Evolutionary conservation across 169 alveolate genomes (phyloP).

Genomic region (Eimeria nieschulzi): DNA sequence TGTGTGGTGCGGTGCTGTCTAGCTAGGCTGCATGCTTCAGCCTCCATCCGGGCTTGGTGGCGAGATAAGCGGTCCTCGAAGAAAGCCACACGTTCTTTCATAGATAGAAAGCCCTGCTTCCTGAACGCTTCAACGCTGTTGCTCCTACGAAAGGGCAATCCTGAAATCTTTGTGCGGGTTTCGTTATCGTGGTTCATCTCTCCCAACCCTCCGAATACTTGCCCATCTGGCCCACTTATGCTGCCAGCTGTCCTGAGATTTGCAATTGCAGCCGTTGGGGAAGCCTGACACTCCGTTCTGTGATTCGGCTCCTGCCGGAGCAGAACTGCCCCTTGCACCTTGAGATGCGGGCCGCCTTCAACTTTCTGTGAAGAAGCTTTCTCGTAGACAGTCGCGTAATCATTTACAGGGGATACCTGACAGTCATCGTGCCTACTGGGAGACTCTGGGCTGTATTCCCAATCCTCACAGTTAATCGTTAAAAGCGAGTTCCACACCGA

Average conservation of each 20-base stretch:
- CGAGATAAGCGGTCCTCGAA: slow-evolving; percentile 43
- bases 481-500: background rate
- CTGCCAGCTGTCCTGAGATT: background rate
- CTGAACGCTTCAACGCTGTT: slow-evolving; percentile 37
- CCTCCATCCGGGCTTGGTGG: slow-evolving; percentile 61
- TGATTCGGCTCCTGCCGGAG: slow-evolving; percentile 48
- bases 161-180: background rate
- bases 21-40: slow-evolving; percentile 21
- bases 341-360: background rate
- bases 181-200: background rate
- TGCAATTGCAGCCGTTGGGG: background rate
- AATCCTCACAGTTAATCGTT: background rate
- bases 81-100: slow-evolving; percentile 61
- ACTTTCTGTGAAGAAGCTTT: background rate
- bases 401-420: background rate
- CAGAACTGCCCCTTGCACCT: background rate
- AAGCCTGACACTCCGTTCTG: slow-evolving; percentile 22
- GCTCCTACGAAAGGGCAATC: slow-evolving; percentile 32
- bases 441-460: background rate
- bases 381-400: background rate
- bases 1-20: slow-evolving; percentile 19
- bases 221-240: background rate
- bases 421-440: background rate
- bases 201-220: background rate
- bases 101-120: slow-evolving; percentile 27